These are phyloP conservation scores for Myxozyma melibiosi DNA, from an alignment of 805 yeast species.

Conservation along the genomic window DNA sequence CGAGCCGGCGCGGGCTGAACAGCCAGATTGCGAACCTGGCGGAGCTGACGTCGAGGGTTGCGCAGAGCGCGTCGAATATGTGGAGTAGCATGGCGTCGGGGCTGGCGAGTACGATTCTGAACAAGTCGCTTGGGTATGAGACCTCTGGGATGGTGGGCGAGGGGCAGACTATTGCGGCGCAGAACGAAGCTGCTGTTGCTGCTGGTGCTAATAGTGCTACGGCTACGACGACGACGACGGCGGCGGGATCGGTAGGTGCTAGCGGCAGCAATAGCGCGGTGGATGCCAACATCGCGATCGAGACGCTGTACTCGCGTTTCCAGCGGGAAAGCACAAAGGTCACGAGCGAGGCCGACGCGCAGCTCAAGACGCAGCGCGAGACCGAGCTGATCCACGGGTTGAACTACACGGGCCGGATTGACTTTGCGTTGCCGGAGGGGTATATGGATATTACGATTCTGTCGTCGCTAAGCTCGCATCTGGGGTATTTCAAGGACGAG, in stretches of 20 bases:
- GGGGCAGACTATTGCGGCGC: no score
- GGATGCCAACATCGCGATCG: not conserved
- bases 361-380: slow-evolving; percentile 25
- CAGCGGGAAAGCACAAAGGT: slow-evolving; percentile 23
- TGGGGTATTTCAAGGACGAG: slow-evolving; percentile 82
- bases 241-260: not conserved
- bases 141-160: not conserved
- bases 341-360: slow-evolving; percentile 21
- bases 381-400: slow-evolving; percentile 48
- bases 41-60: slow-evolving; percentile 42
- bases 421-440: slow-evolving; percentile 76
- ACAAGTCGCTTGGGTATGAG: slow-evolving; percentile 32
- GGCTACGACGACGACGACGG: not conserved
- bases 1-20: slow-evolving; percentile 47
- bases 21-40: slow-evolving; percentile 47
- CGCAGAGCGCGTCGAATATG: slow-evolving; percentile 34
- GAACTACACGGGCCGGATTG: slow-evolving; percentile 78
- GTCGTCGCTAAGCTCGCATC: slow-evolving; percentile 82
- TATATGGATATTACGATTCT: slow-evolving; percentile 76
- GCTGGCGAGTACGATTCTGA: slow-evolving; percentile 31
- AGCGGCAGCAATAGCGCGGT: not conserved
- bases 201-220: not conserved
- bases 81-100: slow-evolving; percentile 33
- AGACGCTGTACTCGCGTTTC: slow-evolving; percentile 31
- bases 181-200: not conserved